A percentile compares a stretch with the other conserved stretches of the same genome.
phyloP scores from a whole-genome alignment of 2,329 filamentous ascomycete genomes.

The Karstenula rhodostoma region DNA sequence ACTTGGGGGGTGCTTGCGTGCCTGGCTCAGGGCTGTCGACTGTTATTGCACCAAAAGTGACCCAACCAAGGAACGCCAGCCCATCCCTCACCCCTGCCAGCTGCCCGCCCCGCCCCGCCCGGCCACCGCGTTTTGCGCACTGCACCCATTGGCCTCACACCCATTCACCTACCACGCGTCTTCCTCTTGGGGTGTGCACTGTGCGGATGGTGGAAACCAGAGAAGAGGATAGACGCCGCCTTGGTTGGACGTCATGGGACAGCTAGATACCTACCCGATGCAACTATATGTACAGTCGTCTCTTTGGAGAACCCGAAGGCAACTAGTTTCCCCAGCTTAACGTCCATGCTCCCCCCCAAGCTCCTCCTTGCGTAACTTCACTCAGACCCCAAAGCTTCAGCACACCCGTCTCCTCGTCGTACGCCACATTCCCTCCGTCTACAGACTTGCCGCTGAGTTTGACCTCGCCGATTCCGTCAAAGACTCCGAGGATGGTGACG shows the following conservation, averaged over 20 bases:
- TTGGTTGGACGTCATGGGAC: background rate
- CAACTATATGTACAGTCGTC: background rate
- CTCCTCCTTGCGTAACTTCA: slow-evolving; percentile 59
- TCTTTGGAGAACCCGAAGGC: background rate
- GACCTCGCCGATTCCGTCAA: slow-evolving; percentile 45
- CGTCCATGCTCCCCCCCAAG: slow-evolving; percentile 67
- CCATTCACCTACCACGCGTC: too few relatives aligned
- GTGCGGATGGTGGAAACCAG: slow-evolving; percentile 27
- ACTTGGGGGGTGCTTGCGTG: background rate
- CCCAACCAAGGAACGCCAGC: background rate
- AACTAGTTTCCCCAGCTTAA: slow-evolving; percentile 58
- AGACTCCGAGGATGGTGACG: slow-evolving; percentile 69
- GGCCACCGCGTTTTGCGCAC: slow-evolving; percentile 15
- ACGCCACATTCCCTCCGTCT: slow-evolving; percentile 54
- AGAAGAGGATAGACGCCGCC: background rate
- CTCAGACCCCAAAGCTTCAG: slow-evolving; percentile 62
- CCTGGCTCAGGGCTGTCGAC: too few relatives aligned
- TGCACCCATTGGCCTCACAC: too few relatives aligned
- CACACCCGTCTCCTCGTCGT: slow-evolving; percentile 57
- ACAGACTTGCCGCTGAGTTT: slow-evolving; percentile 61
- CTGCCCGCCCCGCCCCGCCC: slow-evolving; percentile 11
- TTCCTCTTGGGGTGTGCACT: too few relatives aligned
- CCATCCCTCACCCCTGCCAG: too few relatives aligned
- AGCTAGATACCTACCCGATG: background rate
- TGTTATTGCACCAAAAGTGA: too few relatives aligned